Base-by-base conservation (phyloP, 1,284 basidiomycete species). In the Entoloma clypeatum region DNA sequence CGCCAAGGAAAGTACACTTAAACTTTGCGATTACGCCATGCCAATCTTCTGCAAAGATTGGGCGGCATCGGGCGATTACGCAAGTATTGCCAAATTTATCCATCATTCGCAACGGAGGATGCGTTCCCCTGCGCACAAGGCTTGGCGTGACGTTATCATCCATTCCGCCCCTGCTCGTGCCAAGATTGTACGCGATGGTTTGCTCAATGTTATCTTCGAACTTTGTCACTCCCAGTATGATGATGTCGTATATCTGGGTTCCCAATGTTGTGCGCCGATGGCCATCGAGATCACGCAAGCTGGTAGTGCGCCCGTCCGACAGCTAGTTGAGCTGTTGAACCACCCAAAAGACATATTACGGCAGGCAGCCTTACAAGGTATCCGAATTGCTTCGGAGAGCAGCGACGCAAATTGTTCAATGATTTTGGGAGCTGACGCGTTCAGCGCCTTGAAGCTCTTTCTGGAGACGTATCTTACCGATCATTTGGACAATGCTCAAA, bases 41-140 rank as follows among this genome's bases (percentile, higher is more conserved):
- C 48, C 48, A 4, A n/a, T 27, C 30, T 42, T 49, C 17, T 49
- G 48, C 23, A 18, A 36, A 14, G 48, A 49, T 26, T 49, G 48
- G 48, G 44, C 32, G 5, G 41, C 44, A 6, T 2, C 24, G 1
- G 44, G 41, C 10, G 42, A 46, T 5, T 41, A 46, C 23, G 31
- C 37, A 14, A 39, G 17, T 19, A 41, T 49, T 38, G 25, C 35
- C 9, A 29, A 38, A 31, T 39, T 29, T 14, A 17, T 49, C 26
- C 25, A 24, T 10, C 44, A 47, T 32, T 30, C 41, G 10, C 29
- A 49, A 33, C 19, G 13, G 22, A 44, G 44, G 16, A 36, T 49
- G 1, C 44, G 44, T 13, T 10, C 24, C 30, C 28, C 44, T 23
- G 48, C 44, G 22, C 40, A 46, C 28, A 28, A 36, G 11, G 44